These are phyloP conservation scores for Trichoderma afroharzianum DNA, from an alignment of 2,329 filamentous ascomycete genomes.

Conservation along the genomic window DNA sequence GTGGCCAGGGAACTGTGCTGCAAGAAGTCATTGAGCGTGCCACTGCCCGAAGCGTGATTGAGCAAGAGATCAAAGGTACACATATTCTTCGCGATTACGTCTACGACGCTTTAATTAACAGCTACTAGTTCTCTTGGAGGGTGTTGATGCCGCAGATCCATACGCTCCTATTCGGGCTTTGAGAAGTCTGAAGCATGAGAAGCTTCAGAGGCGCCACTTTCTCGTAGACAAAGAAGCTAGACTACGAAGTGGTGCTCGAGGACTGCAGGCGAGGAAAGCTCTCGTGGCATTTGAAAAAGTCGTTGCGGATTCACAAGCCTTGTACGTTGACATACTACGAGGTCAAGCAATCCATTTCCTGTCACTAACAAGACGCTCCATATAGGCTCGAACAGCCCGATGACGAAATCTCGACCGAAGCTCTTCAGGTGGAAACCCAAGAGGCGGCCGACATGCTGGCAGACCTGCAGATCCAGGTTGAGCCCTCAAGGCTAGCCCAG, in stretches of 20 bases:
- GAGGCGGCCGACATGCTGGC: constrained; percentile 66
- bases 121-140: constrained; percentile 51
- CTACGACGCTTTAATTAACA: constrained; percentile 20
- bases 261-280: constrained; percentile 71
- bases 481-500: constrained; percentile 60
- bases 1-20: constrained; percentile 47
- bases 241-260: constrained; percentile 70
- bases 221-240: constrained; percentile 70
- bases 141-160: constrained; percentile 54
- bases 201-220: constrained; percentile 61
- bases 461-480: constrained; percentile 64
- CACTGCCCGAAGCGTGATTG: constrained; percentile 52
- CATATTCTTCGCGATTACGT: background rate
- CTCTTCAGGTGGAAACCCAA: constrained; percentile 62
- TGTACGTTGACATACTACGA: constrained; percentile 38
- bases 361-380: background rate
- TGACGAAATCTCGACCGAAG: constrained; percentile 53
- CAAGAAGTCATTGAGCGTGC: constrained; percentile 64
- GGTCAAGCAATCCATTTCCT: background rate
- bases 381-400: constrained; percentile 48
- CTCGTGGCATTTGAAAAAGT: constrained; percentile 66
- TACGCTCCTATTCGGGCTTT: constrained; percentile 58
- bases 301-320: constrained; percentile 52
- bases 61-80: constrained; percentile 59
- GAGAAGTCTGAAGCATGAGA: constrained; percentile 59